phyloP scores from a whole-genome alignment of 2,329 filamentous ascomycete genomes.

The Neurospora sp. region DNA sequence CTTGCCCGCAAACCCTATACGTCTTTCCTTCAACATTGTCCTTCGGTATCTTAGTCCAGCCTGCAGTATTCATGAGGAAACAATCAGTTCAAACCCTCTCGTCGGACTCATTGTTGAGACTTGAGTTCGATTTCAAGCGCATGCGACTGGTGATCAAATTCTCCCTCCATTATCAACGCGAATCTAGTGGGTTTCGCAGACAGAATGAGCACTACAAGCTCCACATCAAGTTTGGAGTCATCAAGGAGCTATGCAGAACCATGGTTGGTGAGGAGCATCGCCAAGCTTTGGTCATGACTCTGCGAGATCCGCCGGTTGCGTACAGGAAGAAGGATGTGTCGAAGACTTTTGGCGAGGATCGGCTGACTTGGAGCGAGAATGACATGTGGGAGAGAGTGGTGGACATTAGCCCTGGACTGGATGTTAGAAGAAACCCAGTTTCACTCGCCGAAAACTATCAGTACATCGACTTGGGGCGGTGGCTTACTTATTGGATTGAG shows the following conservation, averaged over 20 bases:
- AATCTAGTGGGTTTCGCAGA: slow-evolving; percentile 1
- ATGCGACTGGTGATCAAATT: slow-evolving; percentile 25
- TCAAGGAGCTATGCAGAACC: slow-evolving; percentile 34
- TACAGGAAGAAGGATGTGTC: slow-evolving; percentile 29
- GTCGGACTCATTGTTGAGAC: slow-evolving; percentile 11
- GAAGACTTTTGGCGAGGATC: slow-evolving; percentile 24
- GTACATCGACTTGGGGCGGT: slow-evolving; percentile 44
- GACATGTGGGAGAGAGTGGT: slow-evolving; percentile 42
- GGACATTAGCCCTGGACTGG: slow-evolving; percentile 27
- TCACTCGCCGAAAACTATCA: slow-evolving; percentile 28
- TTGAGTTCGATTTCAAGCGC: slow-evolving; percentile 23
- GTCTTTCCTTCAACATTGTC: slow-evolving; percentile 8
- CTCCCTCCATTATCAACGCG: slow-evolving; percentile 7
- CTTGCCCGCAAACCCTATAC: slow-evolving; percentile 6
- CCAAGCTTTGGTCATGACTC: slow-evolving; percentile 35
- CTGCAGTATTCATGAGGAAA: slow-evolving; percentile 14
- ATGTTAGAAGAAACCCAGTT: slow-evolving; percentile 14
- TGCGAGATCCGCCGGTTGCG: slow-evolving; percentile 40
- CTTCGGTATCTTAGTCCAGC: slow-evolving; percentile 15
- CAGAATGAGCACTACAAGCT: slow-evolving; percentile 27
- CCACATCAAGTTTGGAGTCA: slow-evolving; percentile 33
- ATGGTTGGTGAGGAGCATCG: slow-evolving; percentile 19
- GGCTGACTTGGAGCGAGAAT: slow-evolving; percentile 27
- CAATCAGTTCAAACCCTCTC: slow-evolving; percentile 3
- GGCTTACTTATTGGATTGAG: slow-evolving; percentile 44